phyloP scores from a whole-genome alignment of 2,329 filamentous ascomycete genomes.

The Aspergillus tanneri region DNA sequence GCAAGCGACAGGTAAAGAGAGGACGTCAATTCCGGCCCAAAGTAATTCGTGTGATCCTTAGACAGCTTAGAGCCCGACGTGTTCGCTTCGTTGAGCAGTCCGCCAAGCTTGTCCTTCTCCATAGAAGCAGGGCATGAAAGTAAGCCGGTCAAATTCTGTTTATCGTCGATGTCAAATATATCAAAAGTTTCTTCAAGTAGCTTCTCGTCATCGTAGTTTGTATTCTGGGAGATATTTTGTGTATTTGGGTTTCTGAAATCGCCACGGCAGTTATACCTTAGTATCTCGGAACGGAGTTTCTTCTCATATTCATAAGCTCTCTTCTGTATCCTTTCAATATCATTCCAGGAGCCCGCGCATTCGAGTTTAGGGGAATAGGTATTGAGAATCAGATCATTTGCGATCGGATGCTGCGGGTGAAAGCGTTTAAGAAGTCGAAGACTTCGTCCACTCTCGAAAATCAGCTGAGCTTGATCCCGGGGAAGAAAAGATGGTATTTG shows the following conservation, averaged over 20 bases:
- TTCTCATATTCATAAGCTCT: conserved; percentile 52
- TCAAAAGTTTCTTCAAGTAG: conserved; percentile 29
- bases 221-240: background rate
- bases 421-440: conserved; percentile 69
- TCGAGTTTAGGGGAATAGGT: conserved; percentile 58
- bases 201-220: conserved; percentile 1
- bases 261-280: conserved; percentile 35
- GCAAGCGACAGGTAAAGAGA: conserved; percentile 70
- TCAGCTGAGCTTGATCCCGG: conserved; percentile 63
- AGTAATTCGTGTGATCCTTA: conserved; percentile 19
- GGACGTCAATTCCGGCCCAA: conserved; percentile 45
- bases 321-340: conserved; percentile 63
- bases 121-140: conserved; percentile 25
- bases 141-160: conserved; percentile 24
- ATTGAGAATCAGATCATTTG: conserved; percentile 49
- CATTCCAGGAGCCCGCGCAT: conserved; percentile 72
- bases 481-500: conserved; percentile 72
- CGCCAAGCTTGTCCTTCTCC: conserved; percentile 30
- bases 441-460: conserved; percentile 80
- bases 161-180: conserved; percentile 37
- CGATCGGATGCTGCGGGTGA: conserved; percentile 70
- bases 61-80: conserved; percentile 18
- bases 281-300: conserved; percentile 38
- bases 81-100: conserved; percentile 28
- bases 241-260: conserved; percentile 24